These are phyloP conservation scores for Cystobasidiaceae sp. DNA, from an alignment of 1,284 basidiomycete genomes.

Conservation along the genomic window DNA sequence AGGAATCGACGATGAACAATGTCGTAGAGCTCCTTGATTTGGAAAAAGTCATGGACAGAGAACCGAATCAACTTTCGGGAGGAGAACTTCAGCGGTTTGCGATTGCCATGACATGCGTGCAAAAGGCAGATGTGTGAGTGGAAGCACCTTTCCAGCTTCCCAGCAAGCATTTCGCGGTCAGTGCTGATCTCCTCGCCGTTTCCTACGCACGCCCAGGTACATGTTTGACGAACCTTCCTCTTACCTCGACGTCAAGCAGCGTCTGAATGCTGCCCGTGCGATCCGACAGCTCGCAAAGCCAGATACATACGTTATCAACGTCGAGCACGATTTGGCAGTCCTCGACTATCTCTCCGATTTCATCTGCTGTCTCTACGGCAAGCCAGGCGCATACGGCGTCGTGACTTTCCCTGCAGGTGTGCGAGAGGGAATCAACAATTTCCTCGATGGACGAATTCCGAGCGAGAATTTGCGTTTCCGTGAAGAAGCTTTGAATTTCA, in stretches of 20 bases:
- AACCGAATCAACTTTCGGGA: slow-evolving; percentile 78
- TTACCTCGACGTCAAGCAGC: slow-evolving; percentile 92
- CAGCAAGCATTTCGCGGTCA: background rate
- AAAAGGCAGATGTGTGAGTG: slow-evolving; percentile 79
- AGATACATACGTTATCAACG: slow-evolving; percentile 84
- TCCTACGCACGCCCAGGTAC: slow-evolving; percentile 65
- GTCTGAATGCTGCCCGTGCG: slow-evolving; percentile 88
- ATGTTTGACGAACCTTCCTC: slow-evolving; percentile 98
- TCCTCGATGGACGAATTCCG: slow-evolving; percentile 93
- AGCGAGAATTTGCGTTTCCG: slow-evolving; percentile 98
- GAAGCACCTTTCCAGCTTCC: background rate
- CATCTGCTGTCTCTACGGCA: slow-evolving; percentile 92
- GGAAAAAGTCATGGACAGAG: slow-evolving; percentile 72
- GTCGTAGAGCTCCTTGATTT: slow-evolving; percentile 81
- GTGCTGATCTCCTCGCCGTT: background rate
- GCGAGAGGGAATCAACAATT: slow-evolving; percentile 97
- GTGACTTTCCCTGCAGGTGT: slow-evolving; percentile 96
- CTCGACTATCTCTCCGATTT: slow-evolving; percentile 96
- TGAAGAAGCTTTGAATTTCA: slow-evolving; percentile 87
- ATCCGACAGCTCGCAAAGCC: slow-evolving; percentile 77
- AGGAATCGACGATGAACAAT: slow-evolving; percentile 70
- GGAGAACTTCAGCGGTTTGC: slow-evolving; percentile 96
- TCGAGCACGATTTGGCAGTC: slow-evolving; percentile 95
- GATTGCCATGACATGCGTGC: slow-evolving; percentile 87
- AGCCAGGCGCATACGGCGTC: slow-evolving; percentile 93